These are phyloP conservation scores for Stenocarpella maydis DNA, from an alignment of 2,329 filamentous ascomycete genomes.

Conservation along the genomic window DNA sequence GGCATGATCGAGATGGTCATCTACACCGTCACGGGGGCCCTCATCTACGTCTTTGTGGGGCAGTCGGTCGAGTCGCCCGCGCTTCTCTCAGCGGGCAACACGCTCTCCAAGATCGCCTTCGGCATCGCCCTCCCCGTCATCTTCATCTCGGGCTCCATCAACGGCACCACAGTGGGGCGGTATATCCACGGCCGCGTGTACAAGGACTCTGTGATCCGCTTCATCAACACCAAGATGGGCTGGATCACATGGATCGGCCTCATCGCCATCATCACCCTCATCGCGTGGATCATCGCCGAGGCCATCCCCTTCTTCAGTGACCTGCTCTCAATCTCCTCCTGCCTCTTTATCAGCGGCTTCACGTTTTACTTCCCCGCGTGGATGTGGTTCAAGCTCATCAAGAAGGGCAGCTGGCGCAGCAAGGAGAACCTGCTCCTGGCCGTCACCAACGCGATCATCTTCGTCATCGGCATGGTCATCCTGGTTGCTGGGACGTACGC, in stretches of 20 bases:
- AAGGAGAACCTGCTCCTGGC: slow-evolving; percentile 38
- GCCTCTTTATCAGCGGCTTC: slow-evolving; percentile 61
- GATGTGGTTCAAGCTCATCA: slow-evolving; percentile 47
- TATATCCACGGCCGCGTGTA: slow-evolving; percentile 57
- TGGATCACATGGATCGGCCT: slow-evolving; percentile 65
- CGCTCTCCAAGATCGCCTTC: slow-evolving; percentile 72
- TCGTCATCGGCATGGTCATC: slow-evolving; percentile 41
- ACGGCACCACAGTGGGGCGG: slow-evolving; percentile 58
- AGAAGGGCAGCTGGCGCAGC: slow-evolving; percentile 42
- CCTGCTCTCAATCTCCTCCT: slow-evolving; percentile 64
- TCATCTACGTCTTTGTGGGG: slow-evolving; percentile 76
- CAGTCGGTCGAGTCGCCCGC: slow-evolving; percentile 70
- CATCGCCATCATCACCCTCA: slow-evolving; percentile 63
- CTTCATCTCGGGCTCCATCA: slow-evolving; percentile 77
- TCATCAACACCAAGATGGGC: slow-evolving; percentile 57
- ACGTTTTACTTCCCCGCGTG: slow-evolving; percentile 46
- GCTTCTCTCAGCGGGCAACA: slow-evolving; percentile 67
- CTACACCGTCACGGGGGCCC: slow-evolving; percentile 71
- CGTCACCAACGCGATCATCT: slow-evolving; percentile 37
- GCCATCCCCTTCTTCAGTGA: slow-evolving; percentile 78
- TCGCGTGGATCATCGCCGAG: slow-evolving; percentile 76
- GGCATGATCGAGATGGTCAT: slow-evolving; percentile 69
- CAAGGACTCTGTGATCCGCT: slow-evolving; percentile 52
- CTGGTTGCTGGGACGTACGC: slow-evolving; percentile 43
- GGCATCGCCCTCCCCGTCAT: slow-evolving; percentile 77